Evolutionary conservation across 176 grass and related monocot species (phyloP).

Genomic region (Zea mays): Zm-B73-REFERENCE-NAM-5.0 NC_050103.1:178062001-178062500

Average conservation of each 20-base stretch:
- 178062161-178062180: conserved; percentile 14
- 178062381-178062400: conserved; percentile 72
- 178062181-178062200: conserved; percentile 26
- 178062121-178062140: background rate
- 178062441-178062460: conserved; percentile 53
- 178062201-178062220: conserved; percentile 51
- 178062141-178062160: background rate
- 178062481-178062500: conserved; percentile 30
- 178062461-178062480: conserved; percentile 52
- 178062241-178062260: conserved; percentile 68
- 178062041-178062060: background rate
- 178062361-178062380: conserved; percentile 41
- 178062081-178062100: conserved; percentile 1
- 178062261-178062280: conserved; percentile 75
- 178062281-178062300: conserved; percentile 68
- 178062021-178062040: background rate
- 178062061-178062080: background rate
- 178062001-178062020: background rate
- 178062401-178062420: conserved; percentile 82
- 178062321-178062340: background rate
- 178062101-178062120: conserved; percentile 20
- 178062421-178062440: conserved; percentile 51
- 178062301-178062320: conserved; percentile 14
- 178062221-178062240: conserved; percentile 32
- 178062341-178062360: background rate